These are phyloP conservation scores for Pythium volutum DNA, from an alignment of 352 stramenopile species.

Conservation along the genomic window DNA sequence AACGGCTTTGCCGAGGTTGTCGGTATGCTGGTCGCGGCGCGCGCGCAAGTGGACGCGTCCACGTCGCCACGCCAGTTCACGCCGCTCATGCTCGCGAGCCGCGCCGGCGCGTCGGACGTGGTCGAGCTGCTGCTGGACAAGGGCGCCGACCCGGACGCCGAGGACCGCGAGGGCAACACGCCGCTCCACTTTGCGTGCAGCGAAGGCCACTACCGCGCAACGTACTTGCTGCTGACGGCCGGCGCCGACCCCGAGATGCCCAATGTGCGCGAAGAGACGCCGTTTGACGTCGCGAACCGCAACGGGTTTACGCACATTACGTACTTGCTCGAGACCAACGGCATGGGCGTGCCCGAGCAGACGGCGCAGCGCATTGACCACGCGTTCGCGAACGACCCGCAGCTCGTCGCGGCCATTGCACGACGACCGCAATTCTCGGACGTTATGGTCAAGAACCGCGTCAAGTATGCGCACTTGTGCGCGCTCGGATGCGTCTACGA, in stretches of 20 bases:
- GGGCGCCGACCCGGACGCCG: conserved; percentile 68
- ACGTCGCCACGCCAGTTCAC: conserved; percentile 47
- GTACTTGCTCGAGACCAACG: conserved; percentile 79
- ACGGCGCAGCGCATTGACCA: conserved; percentile 60
- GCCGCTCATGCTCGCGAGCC: conserved; percentile 68
- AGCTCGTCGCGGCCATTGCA: conserved; percentile 56
- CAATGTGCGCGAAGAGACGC: conserved; percentile 73
- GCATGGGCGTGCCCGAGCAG: conserved; percentile 50
- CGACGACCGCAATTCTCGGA: conserved; percentile 61
- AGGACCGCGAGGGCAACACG: conserved; percentile 80
- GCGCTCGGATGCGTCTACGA: conserved; percentile 58
- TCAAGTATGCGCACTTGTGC: conserved; percentile 71
- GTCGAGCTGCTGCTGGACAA: conserved; percentile 71
- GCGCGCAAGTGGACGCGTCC: conserved; percentile 47
- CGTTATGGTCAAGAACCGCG: conserved; percentile 73
- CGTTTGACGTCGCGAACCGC: conserved; percentile 69
- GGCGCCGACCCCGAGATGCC: conserved; percentile 83
- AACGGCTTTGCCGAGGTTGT: conserved; percentile 46
- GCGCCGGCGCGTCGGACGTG: conserved; percentile 50
- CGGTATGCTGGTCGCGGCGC: conserved; percentile 36
- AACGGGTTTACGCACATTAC: conserved; percentile 69
- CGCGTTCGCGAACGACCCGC: conserved; percentile 56
- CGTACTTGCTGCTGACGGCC: conserved; percentile 77
- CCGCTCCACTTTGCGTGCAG: conserved; percentile 75
- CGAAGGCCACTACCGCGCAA: conserved; percentile 72